Evolutionary conservation across 306 rosid species (phyloP).

Genomic region (Ormosia semicastrata): DNA sequence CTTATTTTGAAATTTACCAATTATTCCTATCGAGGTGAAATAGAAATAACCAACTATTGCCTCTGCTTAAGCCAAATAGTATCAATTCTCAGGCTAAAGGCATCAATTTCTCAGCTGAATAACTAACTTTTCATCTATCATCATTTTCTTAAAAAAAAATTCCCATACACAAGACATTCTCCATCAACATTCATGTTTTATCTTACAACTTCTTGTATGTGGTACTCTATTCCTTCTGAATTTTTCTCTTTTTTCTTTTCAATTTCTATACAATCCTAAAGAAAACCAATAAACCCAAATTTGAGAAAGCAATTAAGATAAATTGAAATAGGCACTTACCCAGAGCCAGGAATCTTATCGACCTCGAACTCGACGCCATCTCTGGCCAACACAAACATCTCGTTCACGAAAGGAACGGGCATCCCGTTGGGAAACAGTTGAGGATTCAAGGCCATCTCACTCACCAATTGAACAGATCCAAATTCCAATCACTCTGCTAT

Average conservation of each 20-base stretch:
- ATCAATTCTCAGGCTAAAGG: neutral
- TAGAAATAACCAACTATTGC: neutral
- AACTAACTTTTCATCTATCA: neutral
- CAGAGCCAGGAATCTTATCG: conserved; percentile 93
- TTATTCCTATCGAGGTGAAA: neutral
- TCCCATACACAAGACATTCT: neutral
- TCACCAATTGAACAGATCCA: neutral
- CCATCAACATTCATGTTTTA: neutral
- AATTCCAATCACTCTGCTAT: neutral
- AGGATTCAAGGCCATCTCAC: conserved; percentile 82
- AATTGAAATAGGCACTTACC: conserved; percentile 35
- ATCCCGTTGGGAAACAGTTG: conserved; percentile 74
- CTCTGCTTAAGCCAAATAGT: neutral
- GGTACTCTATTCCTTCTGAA: no score
- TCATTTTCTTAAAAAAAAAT: neutral
- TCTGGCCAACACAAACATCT: conserved; percentile 90
- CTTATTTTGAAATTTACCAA: neutral
- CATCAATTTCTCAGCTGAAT: no score
- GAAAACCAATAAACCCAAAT: neutral
- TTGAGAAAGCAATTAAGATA: neutral
- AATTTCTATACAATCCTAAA: neutral
- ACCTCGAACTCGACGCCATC: conserved; percentile 92
- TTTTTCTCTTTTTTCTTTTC: neutral
- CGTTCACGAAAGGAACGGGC: conserved; percentile 86
- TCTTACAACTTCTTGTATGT: no score